Base-by-base conservation (phyloP, 331 rosid species). In the Malus hybrid region DNA sequence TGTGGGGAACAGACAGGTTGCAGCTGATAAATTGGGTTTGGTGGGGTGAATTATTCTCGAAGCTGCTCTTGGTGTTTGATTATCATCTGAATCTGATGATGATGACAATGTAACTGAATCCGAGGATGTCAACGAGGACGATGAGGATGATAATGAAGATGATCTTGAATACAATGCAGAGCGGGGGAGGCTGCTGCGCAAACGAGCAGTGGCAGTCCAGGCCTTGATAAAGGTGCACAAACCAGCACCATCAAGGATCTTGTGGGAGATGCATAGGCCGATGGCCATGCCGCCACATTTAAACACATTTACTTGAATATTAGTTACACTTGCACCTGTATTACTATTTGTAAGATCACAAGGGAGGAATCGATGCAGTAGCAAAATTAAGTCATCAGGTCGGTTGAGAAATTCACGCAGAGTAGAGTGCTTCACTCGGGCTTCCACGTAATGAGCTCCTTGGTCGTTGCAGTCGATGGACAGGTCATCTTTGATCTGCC, bases 231-330 rank as follows among this genome's bases (percentile, higher is more conserved):
- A 89, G 7, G 70, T 55, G 69, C 88, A 79, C 33, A 85, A 33
- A 28, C 89, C 80, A 28, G 79, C 78, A 3, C 86, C 93, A 67
- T 92, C 97, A 0, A 84, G 59, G 54, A 92, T 72, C 73, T 80
- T 85, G 46, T 92, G 96, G 0, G 88, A 80, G 67, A 90, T 70
- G 54, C 89, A 86, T 6, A 76, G 6, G 10, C 88, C 89, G 28
- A 92, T 54, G 7, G 90, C 88, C 16, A 90, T 81, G 31, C 96
- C 97, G 0, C 97, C 92, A 54, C 92, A 83, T 7, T 46, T 46
- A 42, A 92, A 90, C 5, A 61, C 52, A 70, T 75, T 88, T 4
- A 80, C 86, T 55, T 90, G 93, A 70, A 90, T 70, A 61, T 83
- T 83, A 22, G 90, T 80, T 34, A 80, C 64, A 24, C 76, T 82